Conservation (phyloP, 2,329 filamentous ascomycete genomes). For the Blastomyces gilchristii region DNA sequence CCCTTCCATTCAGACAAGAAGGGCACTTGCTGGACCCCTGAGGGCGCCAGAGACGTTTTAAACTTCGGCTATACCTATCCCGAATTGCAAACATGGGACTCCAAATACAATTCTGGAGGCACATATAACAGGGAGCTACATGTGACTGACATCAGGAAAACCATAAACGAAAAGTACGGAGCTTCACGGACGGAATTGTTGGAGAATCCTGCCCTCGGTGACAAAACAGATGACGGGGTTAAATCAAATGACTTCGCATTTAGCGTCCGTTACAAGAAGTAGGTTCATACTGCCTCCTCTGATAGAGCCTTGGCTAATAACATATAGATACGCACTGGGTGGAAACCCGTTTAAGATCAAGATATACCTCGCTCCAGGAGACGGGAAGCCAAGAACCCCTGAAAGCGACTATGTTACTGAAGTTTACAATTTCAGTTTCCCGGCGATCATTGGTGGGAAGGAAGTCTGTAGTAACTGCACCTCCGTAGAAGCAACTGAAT, state of each 20-base stretch:
- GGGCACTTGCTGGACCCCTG: slow-evolving; percentile 3
- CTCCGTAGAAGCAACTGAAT: background rate
- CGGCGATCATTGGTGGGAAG: background rate
- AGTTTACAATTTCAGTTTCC: slow-evolving; percentile 7
- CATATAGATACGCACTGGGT: slow-evolving; percentile 1
- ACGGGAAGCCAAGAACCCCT: slow-evolving; percentile 5
- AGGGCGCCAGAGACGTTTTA: background rate
- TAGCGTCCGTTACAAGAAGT: slow-evolving; percentile 7
- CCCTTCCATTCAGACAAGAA: slow-evolving; percentile 5
- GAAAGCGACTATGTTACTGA: slow-evolving; percentile 5
- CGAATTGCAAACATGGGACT: slow-evolving; percentile 7
- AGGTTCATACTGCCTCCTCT: background rate
- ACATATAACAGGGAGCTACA: slow-evolving; percentile 2
- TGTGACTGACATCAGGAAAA: background rate
- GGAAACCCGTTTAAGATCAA: slow-evolving; percentile 4
- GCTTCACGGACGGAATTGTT: slow-evolving; percentile 1
- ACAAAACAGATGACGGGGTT: slow-evolving; percentile 5
- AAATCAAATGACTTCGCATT: slow-evolving; percentile 7
- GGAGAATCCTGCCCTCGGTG: background rate
- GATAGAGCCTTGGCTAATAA: background rate
- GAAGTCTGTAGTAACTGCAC: slow-evolving; percentile 5
- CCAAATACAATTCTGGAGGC: slow-evolving; percentile 2
- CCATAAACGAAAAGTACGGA: slow-evolving; percentile 5
- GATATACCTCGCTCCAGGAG: slow-evolving; percentile 4
- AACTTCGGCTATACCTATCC: slow-evolving; percentile 7